Conservation (phyloP, 2,329 filamentous ascomycete genomes). For the Phaeosphaeriaceae sp. region DNA sequence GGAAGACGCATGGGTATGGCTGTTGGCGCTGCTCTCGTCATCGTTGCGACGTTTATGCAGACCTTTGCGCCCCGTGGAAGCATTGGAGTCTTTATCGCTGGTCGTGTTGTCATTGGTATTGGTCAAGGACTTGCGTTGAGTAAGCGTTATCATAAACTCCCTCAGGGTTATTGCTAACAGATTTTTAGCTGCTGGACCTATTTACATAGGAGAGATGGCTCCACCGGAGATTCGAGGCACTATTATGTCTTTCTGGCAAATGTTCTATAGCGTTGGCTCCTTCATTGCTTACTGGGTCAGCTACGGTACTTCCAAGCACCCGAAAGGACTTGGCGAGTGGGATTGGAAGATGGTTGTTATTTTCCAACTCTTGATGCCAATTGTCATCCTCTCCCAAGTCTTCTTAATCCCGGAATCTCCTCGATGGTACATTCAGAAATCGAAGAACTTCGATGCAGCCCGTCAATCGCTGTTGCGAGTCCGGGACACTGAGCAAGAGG, state of each 20-base stretch:
- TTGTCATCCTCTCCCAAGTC: conserved; percentile 66
- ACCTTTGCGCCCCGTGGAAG: conserved; percentile 64
- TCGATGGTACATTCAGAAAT: conserved; percentile 70
- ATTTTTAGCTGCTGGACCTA: conserved; percentile 64
- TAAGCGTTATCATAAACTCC: conserved; percentile 34
- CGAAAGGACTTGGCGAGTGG: conserved; percentile 67
- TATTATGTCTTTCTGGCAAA: conserved; percentile 74
- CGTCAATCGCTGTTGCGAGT: conserved; percentile 64
- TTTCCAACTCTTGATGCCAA: conserved; percentile 73
- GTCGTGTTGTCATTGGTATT: conserved; percentile 71
- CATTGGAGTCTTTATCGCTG: conserved; percentile 71
- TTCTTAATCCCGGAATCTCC: conserved; percentile 70
- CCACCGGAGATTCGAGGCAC: conserved; percentile 69
- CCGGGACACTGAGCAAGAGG: conserved; percentile 68
- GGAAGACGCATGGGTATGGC: conserved; percentile 71
- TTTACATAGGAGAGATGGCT: conserved; percentile 73
- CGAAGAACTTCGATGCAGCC: conserved; percentile 66
- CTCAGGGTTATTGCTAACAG: conserved; percentile 4
- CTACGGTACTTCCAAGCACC: conserved; percentile 66
- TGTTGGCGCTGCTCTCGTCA: conserved; percentile 67
- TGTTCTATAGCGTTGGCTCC: conserved; percentile 69
- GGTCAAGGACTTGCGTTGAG: conserved; percentile 72
- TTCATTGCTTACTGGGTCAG: conserved; percentile 71
- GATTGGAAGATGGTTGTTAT: conserved; percentile 77
- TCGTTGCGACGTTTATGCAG: conserved; percentile 73